Percentiles rank a stretch among this genome's conserved stretches.
phyloP scores from a whole-genome alignment of 352 stramenopile genomes.

The Pilasporangium apinafurcum region DNA sequence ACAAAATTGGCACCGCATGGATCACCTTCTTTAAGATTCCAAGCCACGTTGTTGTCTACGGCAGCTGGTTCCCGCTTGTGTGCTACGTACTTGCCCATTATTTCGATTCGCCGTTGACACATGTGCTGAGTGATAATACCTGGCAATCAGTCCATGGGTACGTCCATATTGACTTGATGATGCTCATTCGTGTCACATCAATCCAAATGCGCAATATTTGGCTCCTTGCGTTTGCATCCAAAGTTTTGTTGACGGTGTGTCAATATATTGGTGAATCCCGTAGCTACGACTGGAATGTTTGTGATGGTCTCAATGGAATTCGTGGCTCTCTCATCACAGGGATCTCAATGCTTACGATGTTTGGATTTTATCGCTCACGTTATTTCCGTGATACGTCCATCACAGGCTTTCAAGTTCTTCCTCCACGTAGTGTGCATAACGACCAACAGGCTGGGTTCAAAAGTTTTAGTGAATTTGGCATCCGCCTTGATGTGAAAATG shows the following conservation, averaged over 20 bases:
- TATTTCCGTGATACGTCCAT: conserved; percentile 1
- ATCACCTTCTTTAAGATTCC: conserved; percentile 12
- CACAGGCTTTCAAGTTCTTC: background rate
- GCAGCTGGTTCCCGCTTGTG: conserved; percentile 14
- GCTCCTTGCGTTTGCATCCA: conserved; percentile 18
- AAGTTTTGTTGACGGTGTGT: conserved; percentile 3
- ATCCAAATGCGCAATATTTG: conserved; percentile 38
- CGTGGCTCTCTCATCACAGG: conserved; percentile 11
- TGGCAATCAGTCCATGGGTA: conserved; percentile 15
- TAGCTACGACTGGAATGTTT: conserved; percentile 1
- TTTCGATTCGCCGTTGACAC: conserved; percentile 15
- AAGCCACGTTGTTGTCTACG: conserved; percentile 17
- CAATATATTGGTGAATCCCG: conserved; percentile 2
- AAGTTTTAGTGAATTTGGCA: conserved; percentile 2
- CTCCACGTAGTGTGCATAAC: background rate
- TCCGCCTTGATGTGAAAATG: conserved; percentile 8
- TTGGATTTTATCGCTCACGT: conserved; percentile 1
- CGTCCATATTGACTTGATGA: conserved; percentile 9
- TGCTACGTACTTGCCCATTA: conserved; percentile 20
- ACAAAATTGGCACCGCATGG: too few species aligned
- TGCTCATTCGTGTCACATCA: conserved; percentile 11
- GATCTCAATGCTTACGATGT: conserved; percentile 16
- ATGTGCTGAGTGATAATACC: conserved; percentile 12
- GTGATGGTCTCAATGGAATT: conserved; percentile 11
- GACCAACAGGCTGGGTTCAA: background rate